A percentile compares a stretch with the other conserved stretches of the same genome.
These are phyloP conservation scores for Monotropa hypopitys DNA, from an alignment of 179 eudicot species.

Conservation along the genomic window DNA sequence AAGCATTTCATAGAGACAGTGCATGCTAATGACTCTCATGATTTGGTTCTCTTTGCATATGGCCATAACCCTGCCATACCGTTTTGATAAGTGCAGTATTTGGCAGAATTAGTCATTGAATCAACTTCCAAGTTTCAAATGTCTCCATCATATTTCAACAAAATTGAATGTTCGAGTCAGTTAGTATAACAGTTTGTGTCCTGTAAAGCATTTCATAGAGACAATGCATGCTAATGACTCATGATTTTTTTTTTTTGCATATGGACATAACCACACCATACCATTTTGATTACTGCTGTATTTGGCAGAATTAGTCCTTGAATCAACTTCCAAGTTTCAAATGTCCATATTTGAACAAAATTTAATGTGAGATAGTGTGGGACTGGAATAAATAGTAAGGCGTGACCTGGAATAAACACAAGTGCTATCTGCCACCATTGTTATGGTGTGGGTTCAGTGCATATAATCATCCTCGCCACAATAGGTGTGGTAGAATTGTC, in stretches of 20 bases:
- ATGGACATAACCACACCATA: background rate
- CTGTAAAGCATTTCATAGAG: background rate
- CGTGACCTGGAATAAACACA: background rate
- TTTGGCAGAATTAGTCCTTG: background rate
- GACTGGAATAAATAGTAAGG: background rate
- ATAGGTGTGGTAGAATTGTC: background rate
- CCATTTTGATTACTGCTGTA: background rate
- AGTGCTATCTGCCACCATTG: background rate
- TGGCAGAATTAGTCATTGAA: background rate
- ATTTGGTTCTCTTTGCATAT: background rate
- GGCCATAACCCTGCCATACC: background rate
- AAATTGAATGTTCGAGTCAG: background rate
- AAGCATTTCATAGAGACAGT: background rate
- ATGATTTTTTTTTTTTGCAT: background rate
- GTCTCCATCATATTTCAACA: background rate
- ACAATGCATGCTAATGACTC: background rate
- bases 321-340: background rate
- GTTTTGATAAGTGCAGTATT: background rate
- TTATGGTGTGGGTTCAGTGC: background rate
- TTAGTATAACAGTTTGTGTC: too few species aligned
- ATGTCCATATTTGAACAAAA: background rate
- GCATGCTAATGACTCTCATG: background rate
- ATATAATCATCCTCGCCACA: background rate
- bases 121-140: background rate
- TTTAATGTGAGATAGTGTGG: background rate